These are phyloP conservation scores for Aspergillus latus DNA, from an alignment of 2,329 filamentous ascomycete species.

Conservation along the genomic window DNA sequence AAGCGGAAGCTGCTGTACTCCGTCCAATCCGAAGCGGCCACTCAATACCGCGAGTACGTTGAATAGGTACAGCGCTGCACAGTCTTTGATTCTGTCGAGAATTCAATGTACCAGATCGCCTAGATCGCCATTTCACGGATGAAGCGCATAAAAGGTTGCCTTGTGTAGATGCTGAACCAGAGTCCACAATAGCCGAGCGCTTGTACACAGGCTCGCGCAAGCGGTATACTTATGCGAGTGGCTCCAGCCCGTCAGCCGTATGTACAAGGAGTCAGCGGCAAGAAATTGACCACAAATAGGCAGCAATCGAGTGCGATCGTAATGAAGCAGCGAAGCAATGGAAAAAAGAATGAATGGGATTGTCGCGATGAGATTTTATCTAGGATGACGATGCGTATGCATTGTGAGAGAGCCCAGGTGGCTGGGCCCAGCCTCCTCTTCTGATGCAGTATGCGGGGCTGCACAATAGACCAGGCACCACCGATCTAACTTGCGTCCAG, in stretches of 20 bases:
- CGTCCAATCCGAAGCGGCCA: not conserved
- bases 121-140: slow-evolving; percentile 2
- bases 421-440: slow-evolving; percentile 21
- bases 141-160: not conserved
- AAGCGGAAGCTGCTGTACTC: not conserved
- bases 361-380: slow-evolving; percentile 13
- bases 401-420: slow-evolving; percentile 16
- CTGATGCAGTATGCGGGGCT: slow-evolving; percentile 16
- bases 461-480: slow-evolving; percentile 19
- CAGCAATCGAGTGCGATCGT: not conserved
- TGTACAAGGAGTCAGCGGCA: slow-evolving; percentile 1
- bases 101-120: not conserved
- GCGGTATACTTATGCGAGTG: slow-evolving; percentile 1
- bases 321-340: not conserved
- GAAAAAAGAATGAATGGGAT: slow-evolving; percentile 1
- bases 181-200: not conserved
- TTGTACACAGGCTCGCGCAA: not conserved
- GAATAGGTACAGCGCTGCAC: not conserved
- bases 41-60: not conserved
- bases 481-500: slow-evolving; percentile 1
- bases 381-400: slow-evolving; percentile 12
- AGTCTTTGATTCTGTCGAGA: not conserved
- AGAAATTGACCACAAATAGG: not conserved
- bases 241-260: slow-evolving; percentile 1
- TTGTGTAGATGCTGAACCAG: not conserved